These are phyloP conservation scores for Xylariomycetidae sp. DNA, from an alignment of 2,329 filamentous ascomycete species.

Conservation along the genomic window DNA sequence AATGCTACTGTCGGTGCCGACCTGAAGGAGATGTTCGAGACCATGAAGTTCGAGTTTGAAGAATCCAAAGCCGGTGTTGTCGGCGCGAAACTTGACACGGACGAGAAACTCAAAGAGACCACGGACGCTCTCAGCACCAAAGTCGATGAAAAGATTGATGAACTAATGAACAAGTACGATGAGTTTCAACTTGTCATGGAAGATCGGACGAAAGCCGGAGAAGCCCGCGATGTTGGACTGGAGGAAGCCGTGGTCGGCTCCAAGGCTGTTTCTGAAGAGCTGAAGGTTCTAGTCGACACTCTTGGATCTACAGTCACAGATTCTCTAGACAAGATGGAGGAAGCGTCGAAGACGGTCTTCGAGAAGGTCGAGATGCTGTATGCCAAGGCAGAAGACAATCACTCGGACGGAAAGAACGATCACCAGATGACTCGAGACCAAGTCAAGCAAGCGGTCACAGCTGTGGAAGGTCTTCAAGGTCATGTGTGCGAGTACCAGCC, in stretches of 20 bases:
- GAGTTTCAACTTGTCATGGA: constrained; percentile 73
- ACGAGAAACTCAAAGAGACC: constrained; percentile 66
- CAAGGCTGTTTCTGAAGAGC: constrained; percentile 78
- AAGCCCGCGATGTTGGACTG: constrained; percentile 68
- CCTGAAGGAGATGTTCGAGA: constrained; percentile 67
- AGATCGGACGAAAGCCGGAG: constrained; percentile 66
- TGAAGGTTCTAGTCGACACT: constrained; percentile 80
- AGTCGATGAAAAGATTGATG: constrained; percentile 63
- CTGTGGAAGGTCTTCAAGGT: constrained; percentile 71
- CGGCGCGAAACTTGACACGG: constrained; percentile 74
- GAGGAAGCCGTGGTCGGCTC: constrained; percentile 70
- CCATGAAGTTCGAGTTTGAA: constrained; percentile 82
- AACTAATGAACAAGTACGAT: constrained; percentile 83
- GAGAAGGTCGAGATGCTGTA: constrained; percentile 76
- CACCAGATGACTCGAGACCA: constrained; percentile 81
- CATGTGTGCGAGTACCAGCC: constrained; percentile 81
- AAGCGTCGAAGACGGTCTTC: constrained; percentile 84
- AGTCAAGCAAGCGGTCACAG: constrained; percentile 67
- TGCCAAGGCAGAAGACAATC: constrained; percentile 68
- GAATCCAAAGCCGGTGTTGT: constrained; percentile 76
- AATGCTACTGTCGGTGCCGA: constrained; percentile 57
- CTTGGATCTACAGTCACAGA: constrained; percentile 77
- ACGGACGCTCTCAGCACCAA: constrained; percentile 50
- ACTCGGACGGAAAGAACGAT: constrained; percentile 69
- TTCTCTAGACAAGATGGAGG: constrained; percentile 78